A percentile compares a stretch with the other conserved stretches of the same genome.
Conservation (phyloP, 441 rosid species). For the Francoa sonchifolia region DNA sequence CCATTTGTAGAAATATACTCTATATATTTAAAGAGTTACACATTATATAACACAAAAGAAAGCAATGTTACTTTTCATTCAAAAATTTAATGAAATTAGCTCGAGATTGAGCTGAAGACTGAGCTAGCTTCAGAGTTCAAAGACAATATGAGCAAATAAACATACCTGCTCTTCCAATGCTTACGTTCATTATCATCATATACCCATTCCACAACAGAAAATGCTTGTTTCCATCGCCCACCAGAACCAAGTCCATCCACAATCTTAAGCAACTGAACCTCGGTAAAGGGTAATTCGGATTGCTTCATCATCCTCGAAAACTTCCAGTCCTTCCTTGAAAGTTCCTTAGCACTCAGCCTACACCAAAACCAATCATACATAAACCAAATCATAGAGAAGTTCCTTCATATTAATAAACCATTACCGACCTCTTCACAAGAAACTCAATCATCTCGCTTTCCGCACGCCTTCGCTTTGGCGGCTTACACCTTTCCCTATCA, state of each 20-base stretch:
- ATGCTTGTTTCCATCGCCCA: slow-evolving; percentile 65
- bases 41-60: no score
- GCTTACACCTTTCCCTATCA: slow-evolving; percentile 23
- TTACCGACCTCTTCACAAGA: slow-evolving; percentile 51
- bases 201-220: slow-evolving; percentile 67
- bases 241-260: slow-evolving; percentile 47
- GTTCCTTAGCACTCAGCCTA: slow-evolving; percentile 61
- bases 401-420: no score
- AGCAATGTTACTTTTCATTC: no score
- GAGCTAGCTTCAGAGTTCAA: neutral
- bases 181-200: slow-evolving; percentile 44
- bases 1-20: no score
- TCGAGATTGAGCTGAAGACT: no score
- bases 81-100: no score
- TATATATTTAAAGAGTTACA: no score
- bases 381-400: no score
- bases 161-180: slow-evolving; percentile 60
- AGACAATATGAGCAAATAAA: neutral
- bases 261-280: slow-evolving; percentile 74
- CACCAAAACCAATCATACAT: slow-evolving; percentile 6
- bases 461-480: slow-evolving; percentile 36
- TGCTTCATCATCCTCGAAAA: slow-evolving; percentile 82
- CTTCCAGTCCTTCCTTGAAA: slow-evolving; percentile 69
- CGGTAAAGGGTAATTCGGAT: slow-evolving; percentile 61
- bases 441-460: slow-evolving; percentile 56